These are phyloP conservation scores for Eucalyptus curtisii DNA, from an alignment of 345 rosid genomes.

Conservation along the genomic window DNA sequence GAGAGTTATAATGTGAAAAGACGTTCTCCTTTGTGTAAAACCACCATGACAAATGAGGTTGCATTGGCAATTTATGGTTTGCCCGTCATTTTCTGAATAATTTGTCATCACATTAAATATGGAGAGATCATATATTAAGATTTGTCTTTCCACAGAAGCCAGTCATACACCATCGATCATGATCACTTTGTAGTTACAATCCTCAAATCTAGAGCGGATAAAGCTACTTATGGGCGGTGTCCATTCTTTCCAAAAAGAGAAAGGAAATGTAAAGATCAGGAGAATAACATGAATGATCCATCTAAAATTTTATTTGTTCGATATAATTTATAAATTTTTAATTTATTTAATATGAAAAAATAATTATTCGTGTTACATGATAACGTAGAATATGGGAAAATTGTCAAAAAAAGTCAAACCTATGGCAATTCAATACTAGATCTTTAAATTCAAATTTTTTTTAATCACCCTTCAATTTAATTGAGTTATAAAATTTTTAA, in stretches of 20 bases:
- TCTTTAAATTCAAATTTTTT: too few species aligned
- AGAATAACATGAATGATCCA: too few species aligned
- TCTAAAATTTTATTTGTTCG: too few species aligned
- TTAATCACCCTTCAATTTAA: too few species aligned
- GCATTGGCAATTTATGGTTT: not conserved
- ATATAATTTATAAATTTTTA: too few species aligned
- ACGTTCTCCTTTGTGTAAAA: not conserved
- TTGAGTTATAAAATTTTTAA: too few species aligned
- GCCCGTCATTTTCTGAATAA: not conserved
- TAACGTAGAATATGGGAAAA: accelerated
- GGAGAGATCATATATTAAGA: accelerated
- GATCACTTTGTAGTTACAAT: too few species aligned
- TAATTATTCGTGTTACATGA: not conserved
- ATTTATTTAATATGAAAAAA: too few species aligned
- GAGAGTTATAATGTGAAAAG: too few species aligned
- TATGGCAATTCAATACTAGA: too few species aligned
- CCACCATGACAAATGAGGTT: not conserved
- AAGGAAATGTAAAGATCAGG: not conserved
- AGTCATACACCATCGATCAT: not conserved
- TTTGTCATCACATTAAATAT: not conserved
- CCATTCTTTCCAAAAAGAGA: not conserved
- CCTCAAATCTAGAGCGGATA: not conserved
- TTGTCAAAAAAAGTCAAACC: too few species aligned
- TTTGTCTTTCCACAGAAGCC: not conserved
- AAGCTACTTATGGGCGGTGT: not conserved